These are phyloP conservation scores for Thielaviopsis ethacetica DNA, from an alignment of 2,329 filamentous ascomycete genomes.

Conservation along the genomic window DNA sequence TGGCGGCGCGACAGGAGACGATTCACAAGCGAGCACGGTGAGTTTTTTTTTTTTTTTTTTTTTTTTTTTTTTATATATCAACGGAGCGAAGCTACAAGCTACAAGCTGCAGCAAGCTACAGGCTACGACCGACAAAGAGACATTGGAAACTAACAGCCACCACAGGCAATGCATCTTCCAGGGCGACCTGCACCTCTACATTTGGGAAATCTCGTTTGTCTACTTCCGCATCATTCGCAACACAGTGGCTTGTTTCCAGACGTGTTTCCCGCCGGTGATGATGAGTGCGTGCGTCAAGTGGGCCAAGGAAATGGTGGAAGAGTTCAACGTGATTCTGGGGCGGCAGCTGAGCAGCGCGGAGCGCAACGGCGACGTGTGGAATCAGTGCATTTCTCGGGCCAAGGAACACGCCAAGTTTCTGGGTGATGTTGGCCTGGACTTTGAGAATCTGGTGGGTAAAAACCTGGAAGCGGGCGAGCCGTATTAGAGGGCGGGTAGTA, in stretches of 20 bases:
- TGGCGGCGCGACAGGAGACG: conserved; percentile 59
- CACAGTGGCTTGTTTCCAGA: conserved; percentile 76
- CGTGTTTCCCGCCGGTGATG: conserved; percentile 69
- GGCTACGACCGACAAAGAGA: neutral
- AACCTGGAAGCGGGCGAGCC: conserved; percentile 23
- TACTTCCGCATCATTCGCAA: conserved; percentile 93
- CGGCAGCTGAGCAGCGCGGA: conserved; percentile 81
- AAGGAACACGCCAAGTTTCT: conserved; percentile 67
- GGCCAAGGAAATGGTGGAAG: conserved; percentile 90
- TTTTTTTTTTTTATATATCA: neutral
- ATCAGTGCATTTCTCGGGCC: conserved; percentile 66
- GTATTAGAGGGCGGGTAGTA: neutral
- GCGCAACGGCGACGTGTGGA: conserved; percentile 58
- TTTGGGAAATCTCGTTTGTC: conserved; percentile 87
- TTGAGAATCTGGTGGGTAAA: conserved; percentile 61
- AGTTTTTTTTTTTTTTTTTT: conserved; percentile 14
- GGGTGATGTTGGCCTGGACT: conserved; percentile 76
- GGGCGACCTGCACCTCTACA: conserved; percentile 80
- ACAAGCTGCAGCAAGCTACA: neutral
- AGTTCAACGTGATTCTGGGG: conserved; percentile 68
- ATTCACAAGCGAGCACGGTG: conserved; percentile 75
- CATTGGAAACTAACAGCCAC: neutral
- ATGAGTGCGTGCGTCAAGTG: conserved; percentile 94
- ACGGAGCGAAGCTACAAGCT: neutral
- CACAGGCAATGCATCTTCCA: conserved; percentile 83